Conservation (phyloP, 1,139 yeast genomes). For the Kodamaea derodonti region DNA sequence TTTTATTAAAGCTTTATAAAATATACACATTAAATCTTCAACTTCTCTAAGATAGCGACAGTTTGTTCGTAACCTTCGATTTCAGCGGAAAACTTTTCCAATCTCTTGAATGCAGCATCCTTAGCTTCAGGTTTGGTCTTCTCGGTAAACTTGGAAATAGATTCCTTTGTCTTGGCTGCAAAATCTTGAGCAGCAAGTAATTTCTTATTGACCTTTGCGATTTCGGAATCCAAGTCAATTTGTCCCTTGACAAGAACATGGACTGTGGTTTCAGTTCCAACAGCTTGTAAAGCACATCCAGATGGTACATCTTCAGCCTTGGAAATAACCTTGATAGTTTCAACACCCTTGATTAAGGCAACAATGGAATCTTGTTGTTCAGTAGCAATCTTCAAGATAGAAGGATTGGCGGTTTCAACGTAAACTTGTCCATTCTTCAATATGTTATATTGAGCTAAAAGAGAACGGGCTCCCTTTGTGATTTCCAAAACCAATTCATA, state of each 20-base stretch:
- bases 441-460: constrained; percentile 85
- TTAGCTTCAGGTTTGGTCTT: constrained; percentile 84
- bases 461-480: constrained; percentile 88
- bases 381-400: constrained; percentile 49
- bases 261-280: constrained; percentile 77
- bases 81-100: constrained; percentile 76
- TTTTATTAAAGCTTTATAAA: too few species aligned
- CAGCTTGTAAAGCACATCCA: constrained; percentile 86
- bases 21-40: constrained; percentile 66
- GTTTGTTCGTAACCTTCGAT: constrained; percentile 81
- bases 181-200: constrained; percentile 58
- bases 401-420: constrained; percentile 61
- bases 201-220: constrained; percentile 75
- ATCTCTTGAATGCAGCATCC: constrained; percentile 66
- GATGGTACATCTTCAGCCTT: constrained; percentile 59
- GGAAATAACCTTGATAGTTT: constrained; percentile 60
- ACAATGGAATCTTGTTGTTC: constrained; percentile 81
- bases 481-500: constrained; percentile 83
- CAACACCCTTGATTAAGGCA: constrained; percentile 88
- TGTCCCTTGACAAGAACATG: constrained; percentile 92
- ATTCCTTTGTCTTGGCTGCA: constrained; percentile 35
- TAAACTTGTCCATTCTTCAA: constrained; percentile 82
- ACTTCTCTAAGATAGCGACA: constrained; percentile 67
- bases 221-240: constrained; percentile 88
- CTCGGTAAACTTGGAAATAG: constrained; percentile 69